A percentile compares a stretch with the other conserved stretches of the same genome.
phyloP scores from a whole-genome alignment of 371 early-diverging fungal genomes.

The Entomophthora muscae region DNA sequence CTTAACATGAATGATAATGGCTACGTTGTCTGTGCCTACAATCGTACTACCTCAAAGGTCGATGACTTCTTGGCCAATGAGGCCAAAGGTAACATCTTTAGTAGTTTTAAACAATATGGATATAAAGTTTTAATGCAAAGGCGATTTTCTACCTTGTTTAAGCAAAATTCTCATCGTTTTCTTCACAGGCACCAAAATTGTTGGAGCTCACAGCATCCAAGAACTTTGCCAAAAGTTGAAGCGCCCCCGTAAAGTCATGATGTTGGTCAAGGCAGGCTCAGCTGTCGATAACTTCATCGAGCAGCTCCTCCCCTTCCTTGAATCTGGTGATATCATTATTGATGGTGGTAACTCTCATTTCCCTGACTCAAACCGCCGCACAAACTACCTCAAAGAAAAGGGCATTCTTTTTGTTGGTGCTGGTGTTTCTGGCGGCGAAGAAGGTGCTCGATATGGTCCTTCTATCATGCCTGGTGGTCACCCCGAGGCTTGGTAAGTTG shows the following conservation, averaged over 20 bases:
- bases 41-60: conserved; percentile 93
- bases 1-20: conserved; percentile 97
- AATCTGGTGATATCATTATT: conserved; percentile 90
- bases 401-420: conserved; percentile 90
- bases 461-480: conserved; percentile 98
- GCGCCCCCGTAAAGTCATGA: conserved; percentile 87
- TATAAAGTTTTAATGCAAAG: conserved; percentile 6
- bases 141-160: not conserved
- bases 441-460: conserved; percentile 97
- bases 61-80: conserved; percentile 84
- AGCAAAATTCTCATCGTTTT: not conserved
- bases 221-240: conserved; percentile 86
- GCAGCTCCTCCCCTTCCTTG: conserved; percentile 66
- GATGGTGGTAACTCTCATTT: conserved; percentile 99
- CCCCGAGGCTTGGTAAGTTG: conserved; percentile 63
- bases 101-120: too few species aligned
- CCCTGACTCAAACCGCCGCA: conserved; percentile 90
- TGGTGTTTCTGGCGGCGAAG: conserved; percentile 99
- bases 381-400: conserved; percentile 65
- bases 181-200: conserved; percentile 61
- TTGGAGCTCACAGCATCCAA: conserved; percentile 84
- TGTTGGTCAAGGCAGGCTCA: conserved; percentile 93
- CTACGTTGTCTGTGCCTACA: conserved; percentile 84
- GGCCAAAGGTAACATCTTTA: conserved; percentile 57
- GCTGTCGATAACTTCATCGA: conserved; percentile 94